Conservation (phyloP, 441 rosid genomes). For the Capsella rubella region DNA sequence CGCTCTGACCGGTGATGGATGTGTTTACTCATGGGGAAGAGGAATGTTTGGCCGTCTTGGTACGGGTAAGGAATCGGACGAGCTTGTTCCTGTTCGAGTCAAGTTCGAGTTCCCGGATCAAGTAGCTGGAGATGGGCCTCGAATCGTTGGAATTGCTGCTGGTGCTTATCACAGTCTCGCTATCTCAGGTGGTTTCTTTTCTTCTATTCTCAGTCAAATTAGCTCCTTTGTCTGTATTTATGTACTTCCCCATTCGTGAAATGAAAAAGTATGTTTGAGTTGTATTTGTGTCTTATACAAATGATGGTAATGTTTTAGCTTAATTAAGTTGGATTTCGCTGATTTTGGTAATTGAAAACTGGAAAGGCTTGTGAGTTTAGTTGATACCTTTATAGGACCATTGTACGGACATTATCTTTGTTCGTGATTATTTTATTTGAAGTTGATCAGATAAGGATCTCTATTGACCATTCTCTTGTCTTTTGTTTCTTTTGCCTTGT, state of each 20-base stretch:
- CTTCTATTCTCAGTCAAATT: neutral
- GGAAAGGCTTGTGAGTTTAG: neutral
- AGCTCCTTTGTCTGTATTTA: neutral
- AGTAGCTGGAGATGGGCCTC: conserved; percentile 45
- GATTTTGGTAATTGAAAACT: too few species aligned
- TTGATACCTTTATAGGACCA: neutral
- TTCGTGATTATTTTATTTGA: conserved; percentile 6
- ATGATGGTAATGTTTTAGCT: too few species aligned
- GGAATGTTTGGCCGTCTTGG: conserved; percentile 95
- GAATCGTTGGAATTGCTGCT: conserved; percentile 75
- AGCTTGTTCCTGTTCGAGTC: conserved; percentile 65
- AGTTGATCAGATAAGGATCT: conserved; percentile 9
- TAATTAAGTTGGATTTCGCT: too few species aligned
- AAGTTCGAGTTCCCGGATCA: conserved; percentile 46
- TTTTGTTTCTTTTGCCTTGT: conserved; percentile 38
- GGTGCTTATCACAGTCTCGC: conserved; percentile 95
- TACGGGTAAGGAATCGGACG: conserved; percentile 73
- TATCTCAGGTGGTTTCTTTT: conserved; percentile 64
- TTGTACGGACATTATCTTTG: conserved; percentile 1
- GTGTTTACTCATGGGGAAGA: conserved; percentile 90
- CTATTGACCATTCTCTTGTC: conserved; percentile 31
- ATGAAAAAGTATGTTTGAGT: neutral
- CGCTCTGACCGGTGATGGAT: conserved; percentile 84
- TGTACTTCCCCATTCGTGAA: neutral
- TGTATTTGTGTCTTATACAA: neutral